These are phyloP conservation scores for Lophiotrema nucula DNA, from an alignment of 495 filamentous ascomycete species.

Conservation along the genomic window DNA sequence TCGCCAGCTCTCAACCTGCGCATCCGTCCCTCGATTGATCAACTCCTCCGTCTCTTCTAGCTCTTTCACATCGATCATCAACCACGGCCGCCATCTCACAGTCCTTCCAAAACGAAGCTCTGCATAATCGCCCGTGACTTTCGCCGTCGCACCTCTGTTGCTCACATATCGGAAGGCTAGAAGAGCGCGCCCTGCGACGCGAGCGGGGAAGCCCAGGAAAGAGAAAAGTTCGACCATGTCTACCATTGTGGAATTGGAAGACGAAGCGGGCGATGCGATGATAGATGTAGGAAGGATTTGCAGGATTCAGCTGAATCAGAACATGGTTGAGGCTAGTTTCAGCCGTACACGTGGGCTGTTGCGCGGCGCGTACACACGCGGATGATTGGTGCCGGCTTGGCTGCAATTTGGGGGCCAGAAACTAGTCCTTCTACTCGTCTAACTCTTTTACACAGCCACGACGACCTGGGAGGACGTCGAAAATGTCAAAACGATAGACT, in stretches of 20 bases:
- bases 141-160: neutral
- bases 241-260: neutral
- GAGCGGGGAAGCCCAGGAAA: conserved; percentile 16
- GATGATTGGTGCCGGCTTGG: too few relatives aligned
- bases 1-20: conserved; percentile 15
- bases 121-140: conserved; percentile 3
- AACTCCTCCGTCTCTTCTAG: conserved; percentile 20
- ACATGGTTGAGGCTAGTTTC: too few relatives aligned
- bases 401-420: too few relatives aligned
- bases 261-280: too few relatives aligned
- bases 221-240: conserved; percentile 19
- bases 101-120: conserved; percentile 15
- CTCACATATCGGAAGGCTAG: conserved; percentile 13
- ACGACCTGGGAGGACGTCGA: too few relatives aligned
- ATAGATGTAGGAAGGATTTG: too few relatives aligned
- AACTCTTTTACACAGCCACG: too few relatives aligned
- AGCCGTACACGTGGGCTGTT: too few relatives aligned
- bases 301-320: too few relatives aligned
- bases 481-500: too few relatives aligned
- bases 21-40: conserved; percentile 21
- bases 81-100: conserved; percentile 20
- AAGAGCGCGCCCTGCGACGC: conserved; percentile 9
- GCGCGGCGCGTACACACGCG: too few relatives aligned
- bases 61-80: conserved; percentile 28
- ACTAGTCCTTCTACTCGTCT: too few relatives aligned